Evolutionary conservation across 2,329 filamentous ascomycete genomes (phyloP), one percentile per base, ranked within the genome.

Genomic region (Phaeosphaeriaceae sp.): DNA sequence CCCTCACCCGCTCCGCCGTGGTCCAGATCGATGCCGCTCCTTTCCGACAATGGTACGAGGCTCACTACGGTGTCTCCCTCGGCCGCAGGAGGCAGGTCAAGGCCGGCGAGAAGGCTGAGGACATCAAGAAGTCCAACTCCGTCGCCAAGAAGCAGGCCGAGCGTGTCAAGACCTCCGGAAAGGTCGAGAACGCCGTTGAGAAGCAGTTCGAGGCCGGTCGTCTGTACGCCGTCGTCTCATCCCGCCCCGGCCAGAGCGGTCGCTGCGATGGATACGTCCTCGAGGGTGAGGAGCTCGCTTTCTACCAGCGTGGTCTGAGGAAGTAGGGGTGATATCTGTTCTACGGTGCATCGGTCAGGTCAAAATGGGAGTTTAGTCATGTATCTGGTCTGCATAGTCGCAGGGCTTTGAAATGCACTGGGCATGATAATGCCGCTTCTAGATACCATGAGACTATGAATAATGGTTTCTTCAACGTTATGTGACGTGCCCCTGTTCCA

Each of bases 1-100:
- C 95, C 86, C 89, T 99, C 82, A 99, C 95, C 88, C 96, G 93
- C 86, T 92, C 92, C 80, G 95, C 95, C 85, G 92, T 99, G 79
- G 92, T 99, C 82, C 95, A 99, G 88, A 86, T 99, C 84, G 95
- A 99, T 84, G 95, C 96, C 77, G 92, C 95, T 68, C 95, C 95
- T 74, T 99, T 99, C 92, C 89, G 95, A 82, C 94, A 98, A 86
- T 99, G 95, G 95, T 99, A 96, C 86, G 95, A 99, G 89, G 92
- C 95, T 74, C 95, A 99, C 91, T 99, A 99, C 88, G 95, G 95
- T 80, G 88, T 92, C 83, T 76, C 86, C 76, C 81, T 99, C 68
- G 95, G 95, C 82, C 91, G 93, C 77, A 91, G 90, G 84, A 92
- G 93, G 85, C 93, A 97, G 87, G 87, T 89, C 82, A 93, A 96